Evolutionary conservation across 2,329 filamentous ascomycete species (phyloP), one percentile per base, ranked within the genome.

Genomic region (Microdochium nivale): DNA sequence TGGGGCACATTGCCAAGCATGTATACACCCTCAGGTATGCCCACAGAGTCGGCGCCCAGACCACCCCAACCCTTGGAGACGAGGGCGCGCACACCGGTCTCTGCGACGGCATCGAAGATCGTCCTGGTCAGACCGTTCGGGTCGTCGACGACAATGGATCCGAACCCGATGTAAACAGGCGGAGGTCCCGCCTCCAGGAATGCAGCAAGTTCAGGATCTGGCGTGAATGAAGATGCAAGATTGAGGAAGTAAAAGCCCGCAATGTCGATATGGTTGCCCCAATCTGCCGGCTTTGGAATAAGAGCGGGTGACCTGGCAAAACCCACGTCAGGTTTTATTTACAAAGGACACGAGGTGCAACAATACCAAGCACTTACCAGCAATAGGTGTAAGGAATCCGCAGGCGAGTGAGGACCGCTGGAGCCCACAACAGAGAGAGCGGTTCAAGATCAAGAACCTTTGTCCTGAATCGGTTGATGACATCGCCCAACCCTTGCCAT

Each of bases 31-130:
- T 90, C 81, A 0, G 88, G 88, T n/a, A 90, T 68, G 1, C 78
- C 79, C 3, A 87, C 64, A 30, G 82, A 74, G 59, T 90, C 86
- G 0, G 81, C 86, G 27, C 89, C 90, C 8, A 95, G 74, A 0
- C 89, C 89, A 48, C 90, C 89, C 90, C 90, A 95, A 16, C 90
- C 90, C 62, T 92, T 90, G 0, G 88, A 92, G 1, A 95, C 85
- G 1, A 95, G 70, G 2, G 89, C 90, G 52, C 90, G 77, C n/a
- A 88, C 69, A 3, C 78, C 78, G 11, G 70, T 67, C 47, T 62
- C 64, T 21, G 62, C 59, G 2, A 79, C 68, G 1, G 77, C 75
- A n/a, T 71, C 65, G 2, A 80, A 66, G 0, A 80, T 68, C 11
- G 67, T 70, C 2, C 66, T 58, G 0, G 72, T 76, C 3, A 80